Evolutionary conservation across 202 grass and related monocot genomes (phyloP), one percentile per base, ranked within the genome.

Genomic region (Carex sylvatica): DNA sequence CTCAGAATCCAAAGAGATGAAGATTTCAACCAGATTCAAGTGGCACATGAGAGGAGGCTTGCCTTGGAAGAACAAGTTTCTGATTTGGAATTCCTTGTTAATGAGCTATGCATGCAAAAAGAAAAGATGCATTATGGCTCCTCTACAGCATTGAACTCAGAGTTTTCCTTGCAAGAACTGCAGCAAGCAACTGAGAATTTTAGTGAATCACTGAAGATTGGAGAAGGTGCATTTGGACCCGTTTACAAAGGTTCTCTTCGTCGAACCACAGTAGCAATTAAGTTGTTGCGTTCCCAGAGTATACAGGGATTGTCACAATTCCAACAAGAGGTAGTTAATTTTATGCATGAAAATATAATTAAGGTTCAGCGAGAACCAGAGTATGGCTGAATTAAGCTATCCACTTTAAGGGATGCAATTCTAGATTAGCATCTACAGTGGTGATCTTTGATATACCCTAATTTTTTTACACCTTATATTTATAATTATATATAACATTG

Each of bases 231-330:
- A 23, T 87, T 85, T 65, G 91, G 94, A 70, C 63, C 72, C 51
- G 94, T 97, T 47, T 97, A 94, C 51, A 91, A 62, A 84, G 94
- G 94, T 9, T 70, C 87, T 69, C 42, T 97, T 22, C 80, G 86
- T 61, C 89, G 83, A 85, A 94, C 94, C 12, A 88, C 72, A 6
- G 94, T 97, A 44, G 94, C 94, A 44, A 89, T 97, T 62, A 97
- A 94, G 80, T 73, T 89, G 83, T 81, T 97, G 81, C 73, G 83
- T 68, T 88, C 88, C 70, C 70, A 94, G 18, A 90, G 79, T 72
- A 13, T 92, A 20, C 85, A 90, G 80, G 89, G 87, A 44, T 51
- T 67, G 64, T 82, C 84, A 18, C 87, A 94, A 53, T 97, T 97
- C 79, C 86, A 87, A 65, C 88, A 94, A 88, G 90, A 92, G 91